phyloP scores from a whole-genome alignment of 192 early-diverging fungal species.

The Backusella tarrabulga region DNA sequence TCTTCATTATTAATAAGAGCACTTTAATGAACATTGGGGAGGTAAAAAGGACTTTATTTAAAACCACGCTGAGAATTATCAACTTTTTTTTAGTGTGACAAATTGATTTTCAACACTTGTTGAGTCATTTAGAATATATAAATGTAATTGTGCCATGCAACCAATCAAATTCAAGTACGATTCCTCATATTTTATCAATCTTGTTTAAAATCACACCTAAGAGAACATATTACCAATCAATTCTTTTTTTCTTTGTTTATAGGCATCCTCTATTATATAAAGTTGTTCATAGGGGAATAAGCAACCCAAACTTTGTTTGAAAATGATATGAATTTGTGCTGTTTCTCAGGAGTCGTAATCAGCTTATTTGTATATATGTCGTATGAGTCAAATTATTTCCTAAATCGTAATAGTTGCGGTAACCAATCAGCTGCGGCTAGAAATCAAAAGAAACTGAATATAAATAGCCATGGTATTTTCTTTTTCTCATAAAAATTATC shows the following conservation, averaged over 20 bases:
- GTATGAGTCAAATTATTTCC: conserved; percentile 7
- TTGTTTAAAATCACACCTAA: conserved; percentile 5
- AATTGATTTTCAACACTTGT: conserved; percentile 8
- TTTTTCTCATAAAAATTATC: background rate
- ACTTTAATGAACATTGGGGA: background rate
- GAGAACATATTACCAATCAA: background rate
- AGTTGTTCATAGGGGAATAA: background rate
- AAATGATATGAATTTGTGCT: background rate
- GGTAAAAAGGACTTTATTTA: background rate
- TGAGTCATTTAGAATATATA: background rate
- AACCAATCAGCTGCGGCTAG: background rate
- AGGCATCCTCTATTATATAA: background rate
- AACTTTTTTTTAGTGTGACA: background rate
- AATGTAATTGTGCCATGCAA: background rate
- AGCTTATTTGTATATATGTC: background rate
- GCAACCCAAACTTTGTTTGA: background rate
- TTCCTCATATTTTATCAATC: conserved; percentile 10
- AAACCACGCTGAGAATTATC: conserved; percentile 2
- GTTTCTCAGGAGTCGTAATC: background rate
- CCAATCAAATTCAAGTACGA: background rate
- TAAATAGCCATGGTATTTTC: background rate
- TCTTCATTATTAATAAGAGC: background rate
- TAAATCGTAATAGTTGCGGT: background rate
- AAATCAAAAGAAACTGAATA: background rate
- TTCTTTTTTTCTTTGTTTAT: background rate